Evolutionary conservation across 108 stramenopile species (phyloP), one percentile per base, ranked within the genome.

Genomic region (Conticribra weissflogii): DNA sequence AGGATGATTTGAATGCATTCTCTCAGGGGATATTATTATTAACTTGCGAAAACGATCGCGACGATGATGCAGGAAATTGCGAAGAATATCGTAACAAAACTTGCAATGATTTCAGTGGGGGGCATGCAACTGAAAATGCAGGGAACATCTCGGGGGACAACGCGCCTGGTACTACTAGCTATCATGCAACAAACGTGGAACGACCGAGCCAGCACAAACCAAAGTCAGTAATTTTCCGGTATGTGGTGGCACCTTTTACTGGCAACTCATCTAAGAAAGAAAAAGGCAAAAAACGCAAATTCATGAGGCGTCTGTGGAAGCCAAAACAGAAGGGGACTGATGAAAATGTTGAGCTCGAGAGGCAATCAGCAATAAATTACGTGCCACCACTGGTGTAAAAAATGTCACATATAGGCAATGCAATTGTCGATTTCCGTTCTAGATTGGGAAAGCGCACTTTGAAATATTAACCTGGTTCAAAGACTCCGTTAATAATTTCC

Each of bases 151-250:
- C 8, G 12, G 18, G 12, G 24, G 29, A 53, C 5, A 18, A 3
- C 5, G 17, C 51, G n/a, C 14, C 25, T 2, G 47, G 14, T 29
- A 23, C 22, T 45, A 59, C 19, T 3, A 27, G 14, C 24, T 24
- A 31, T 21, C 32, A 58, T 28, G 34, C 24, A 47, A 28, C 17
- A 16, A 12, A 71, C 16, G n/a, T n/a, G n/a, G 53, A 21, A 27
- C 36, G 23, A 62, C 32, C 44, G 14, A 24, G 17, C 28, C 14
- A 44, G 25, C 54, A 45, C 45, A 59, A 27, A 52, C 75, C 75
- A 16, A 76, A 63, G 54, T 76, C 75, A 49, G 3, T 76, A 14
- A 50, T 76, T 3, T 76, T 76, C 50, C 47, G 59, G 1, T 52
- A 45, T 52, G 59, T 62, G 41, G 45, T 63, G 19, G 22, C 60